Evolutionary conservation across 1,284 basidiomycete species (phyloP), one percentile per base, ranked within the genome.

Genomic region (Trichosporon coremiiforme): DNA sequence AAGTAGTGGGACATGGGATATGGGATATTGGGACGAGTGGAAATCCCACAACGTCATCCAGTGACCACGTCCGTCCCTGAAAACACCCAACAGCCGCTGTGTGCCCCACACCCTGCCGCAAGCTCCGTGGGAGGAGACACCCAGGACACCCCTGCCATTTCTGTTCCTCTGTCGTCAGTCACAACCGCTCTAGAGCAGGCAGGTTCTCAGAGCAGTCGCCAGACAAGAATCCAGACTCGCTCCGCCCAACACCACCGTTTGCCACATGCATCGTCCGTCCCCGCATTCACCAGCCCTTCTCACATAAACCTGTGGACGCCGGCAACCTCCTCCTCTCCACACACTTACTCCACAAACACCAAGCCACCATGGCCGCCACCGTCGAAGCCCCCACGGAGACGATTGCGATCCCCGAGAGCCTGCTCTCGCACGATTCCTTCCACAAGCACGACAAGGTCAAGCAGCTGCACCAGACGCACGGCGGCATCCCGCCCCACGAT

Each of bases 341-440:
- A n/a, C 36, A 25, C 25, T 25, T 10, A 38, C 36, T 35, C 57
- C 29, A 17, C 29, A 25, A 25, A 25, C 25, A 25, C 25, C 25
- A 38, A 38, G 36, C 36, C 36, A 38, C 12, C 15, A n/a, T 65
- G 64, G 64, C 64, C 64, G 64, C 64, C 57, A 35, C 57, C 57
- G 29, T 62, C 38, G 22, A n/a, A 13, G 15, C 33, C 50, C 53
- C 53, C 65, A 38, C 50, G 10, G 29, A 35, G 29, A 38, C 68
- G 25, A 55, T 70, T 45, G 67, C 72, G 8, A 70, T 73, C 64
- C 72, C 72, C 17, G 41, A 47, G 36, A 64, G 68, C 45, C 72
- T 73, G 33, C 68, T 71, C 36, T 36, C 64, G 2, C 72, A 73
- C 68, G 66, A 66, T 2, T 31, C 55, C 22, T 25, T 73, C 57